Base-by-base conservation (phyloP, 2,329 filamentous ascomycete genomes). In the Fusarium coffeatum region DNA sequence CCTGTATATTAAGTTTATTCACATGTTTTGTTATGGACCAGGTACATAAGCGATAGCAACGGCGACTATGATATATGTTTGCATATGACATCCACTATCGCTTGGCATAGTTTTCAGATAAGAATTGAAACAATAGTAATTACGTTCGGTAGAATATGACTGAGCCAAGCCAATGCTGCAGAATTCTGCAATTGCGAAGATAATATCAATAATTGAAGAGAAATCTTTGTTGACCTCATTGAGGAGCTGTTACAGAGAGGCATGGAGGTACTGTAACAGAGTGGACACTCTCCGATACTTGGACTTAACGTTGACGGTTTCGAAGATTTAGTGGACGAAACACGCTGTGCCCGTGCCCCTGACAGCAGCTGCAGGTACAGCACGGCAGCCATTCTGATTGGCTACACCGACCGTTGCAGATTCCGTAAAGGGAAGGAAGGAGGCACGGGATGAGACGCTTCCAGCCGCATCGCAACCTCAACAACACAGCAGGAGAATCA, bases 271-370 rank as follows among this genome's bases (percentile, higher is more conserved):
- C 32, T 55, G 66, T 70, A 54, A 48, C 67, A 68, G 28, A 30
- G 58, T 59, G 47, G 54, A 32, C 45, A 64, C 25, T 48, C 64
- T 66, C 60, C 51, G 60, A 72, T 56, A 69, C 68, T 69, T 50
- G 53, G 37, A 54, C 56, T 71, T 59, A 48, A 66, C 50, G 25
- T 41, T 64, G 54, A 59, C 30, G 57, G 69, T 72, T 71, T 72
- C 71, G 64, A 59, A 71, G 51, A 61, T 64, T 53, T 28, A 68
- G 68, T 55, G 66, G 59, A 55, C 72, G 72, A 75, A 75, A 75
- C 73, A 59, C 54, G 43, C 58, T 63, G 46, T 72, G 72, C 73
- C 63, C 47, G 22, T 15, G 40, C 68, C 62, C 72, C 67, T 56
- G 64, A 23, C 54, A 69, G 37, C 58, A 20, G 48, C 54, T 66